Base-by-base conservation (phyloP, 208 protist species). In the Acanthamoeba quina region DNA sequence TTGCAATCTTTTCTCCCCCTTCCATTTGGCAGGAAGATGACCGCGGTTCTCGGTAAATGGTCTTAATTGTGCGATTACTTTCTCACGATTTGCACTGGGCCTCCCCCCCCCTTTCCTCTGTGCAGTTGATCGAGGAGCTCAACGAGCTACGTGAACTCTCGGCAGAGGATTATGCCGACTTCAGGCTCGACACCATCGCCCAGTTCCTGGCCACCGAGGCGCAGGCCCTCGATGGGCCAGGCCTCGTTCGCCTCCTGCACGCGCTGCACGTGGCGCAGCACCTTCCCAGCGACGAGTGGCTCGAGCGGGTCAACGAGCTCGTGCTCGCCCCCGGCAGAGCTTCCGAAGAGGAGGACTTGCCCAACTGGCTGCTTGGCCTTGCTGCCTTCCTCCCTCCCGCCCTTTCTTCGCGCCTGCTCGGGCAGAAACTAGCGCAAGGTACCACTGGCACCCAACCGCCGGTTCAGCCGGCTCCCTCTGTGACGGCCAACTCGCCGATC, bases 371-470 rank as follows among this genome's bases (percentile, higher is more conserved):
- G 31, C 41, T 49, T 21, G 21, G 70, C 41, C 21, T 80, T 10
- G 21, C 70, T 21, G 37, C 70, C 70, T 80, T 80, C n/a, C 70
- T 80, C 70, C 70, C 70, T n/a, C 70, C 64, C 7, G 29, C 64
- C 15, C 64, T 70, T 37, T 15, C 11, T 64, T 64, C 21, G 58
- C 58, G 58, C 21, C 24, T 64, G 58, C 58, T 64, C 64, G 29
- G 15, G 3, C 29, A 80, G 6, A 80, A 15, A 19, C 41, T 80
- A 19, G 31, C 37, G 17, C 31, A 80, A 52, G 70, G 70, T 80
- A 41, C 24, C 24, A 66, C 24, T 66, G 5, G 10, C 19, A 60
- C 19, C 19, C 19, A 60, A 1, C 54, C 52, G 52, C 54, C 52
- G 52, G 10, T 56, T 19, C 10, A n/a, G n/a, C n/a, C 52, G 10